Conservation (phyloP, 345 rosid species). For the Populus pruinosa region DNA sequence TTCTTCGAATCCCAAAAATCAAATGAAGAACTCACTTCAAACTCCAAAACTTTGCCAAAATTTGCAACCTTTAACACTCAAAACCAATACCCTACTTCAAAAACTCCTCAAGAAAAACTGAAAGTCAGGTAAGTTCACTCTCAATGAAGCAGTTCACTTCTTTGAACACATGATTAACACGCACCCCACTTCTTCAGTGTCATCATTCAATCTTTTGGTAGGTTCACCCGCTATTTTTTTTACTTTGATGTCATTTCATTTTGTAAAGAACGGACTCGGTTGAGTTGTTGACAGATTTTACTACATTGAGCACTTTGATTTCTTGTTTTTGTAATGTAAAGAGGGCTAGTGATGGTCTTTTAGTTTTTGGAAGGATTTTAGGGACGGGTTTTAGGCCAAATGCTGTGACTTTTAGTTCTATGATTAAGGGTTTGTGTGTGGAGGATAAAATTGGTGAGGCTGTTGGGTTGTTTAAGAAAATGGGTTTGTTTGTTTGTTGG, state of each 20-base stretch:
- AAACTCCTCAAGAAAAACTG: conserved; percentile 12
- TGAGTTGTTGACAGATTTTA: conserved; percentile 17
- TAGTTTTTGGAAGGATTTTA: no score
- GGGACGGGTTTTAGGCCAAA: no score
- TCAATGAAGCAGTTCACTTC: conserved; percentile 22
- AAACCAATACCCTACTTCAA: conserved; percentile 2
- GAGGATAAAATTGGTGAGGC: conserved; percentile 19
- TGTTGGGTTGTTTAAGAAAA: conserved; percentile 17
- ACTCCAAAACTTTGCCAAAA: neutral
- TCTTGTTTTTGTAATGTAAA: conserved; percentile 16
- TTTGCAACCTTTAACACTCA: neutral
- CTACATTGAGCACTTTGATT: conserved; percentile 29
- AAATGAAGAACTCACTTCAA: neutral
- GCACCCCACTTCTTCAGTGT: conserved; percentile 4
- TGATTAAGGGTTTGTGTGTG: conserved; percentile 33
- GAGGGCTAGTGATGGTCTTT: no score
- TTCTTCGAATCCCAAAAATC: conserved; percentile 2
- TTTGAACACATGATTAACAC: conserved; percentile 27
- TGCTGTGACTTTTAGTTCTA: neutral
- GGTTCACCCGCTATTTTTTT: conserved; percentile 21
- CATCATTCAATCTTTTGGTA: conserved; percentile 20
- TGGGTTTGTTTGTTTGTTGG: neutral
- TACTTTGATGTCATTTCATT: conserved; percentile 15
- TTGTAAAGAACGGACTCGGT: conserved; percentile 7
- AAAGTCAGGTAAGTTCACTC: conserved; percentile 22